Conservation (phyloP, 306 rosid genomes). For the Sindora glabra region DNA sequence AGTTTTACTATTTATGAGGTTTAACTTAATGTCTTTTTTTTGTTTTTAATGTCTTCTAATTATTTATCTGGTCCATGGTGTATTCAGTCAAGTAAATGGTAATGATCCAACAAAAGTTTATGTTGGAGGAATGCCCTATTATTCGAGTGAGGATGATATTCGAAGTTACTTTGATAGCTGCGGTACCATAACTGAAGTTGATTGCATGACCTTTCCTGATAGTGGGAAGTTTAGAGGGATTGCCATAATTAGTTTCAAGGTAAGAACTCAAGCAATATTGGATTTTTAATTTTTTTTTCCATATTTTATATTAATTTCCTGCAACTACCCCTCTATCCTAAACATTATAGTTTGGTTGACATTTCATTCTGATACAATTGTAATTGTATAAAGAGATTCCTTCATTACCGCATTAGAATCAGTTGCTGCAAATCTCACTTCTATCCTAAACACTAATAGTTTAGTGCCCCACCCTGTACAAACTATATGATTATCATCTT, state of each 20-base stretch:
- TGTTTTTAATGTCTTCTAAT: not conserved
- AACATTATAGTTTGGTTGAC: too few species aligned
- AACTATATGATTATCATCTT: too few species aligned
- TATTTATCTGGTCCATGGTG: conserved; percentile 4
- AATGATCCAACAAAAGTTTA: conserved; percentile 60
- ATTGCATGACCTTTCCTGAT: conserved; percentile 89
- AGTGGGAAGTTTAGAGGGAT: conserved; percentile 93
- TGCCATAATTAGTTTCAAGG: conserved; percentile 83
- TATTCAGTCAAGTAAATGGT: conserved; percentile 38
- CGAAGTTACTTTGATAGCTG: conserved; percentile 80
- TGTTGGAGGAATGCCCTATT: conserved; percentile 92
- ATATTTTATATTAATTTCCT: not conserved
- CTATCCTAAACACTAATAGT: too few species aligned
- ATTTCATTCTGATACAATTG: too few species aligned
- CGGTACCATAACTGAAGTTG: conserved; percentile 78
- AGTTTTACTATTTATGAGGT: too few species aligned
- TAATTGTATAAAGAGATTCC: too few species aligned
- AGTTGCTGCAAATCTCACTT: too few species aligned
- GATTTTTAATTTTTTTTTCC: not conserved
- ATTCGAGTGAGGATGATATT: conserved; percentile 89
- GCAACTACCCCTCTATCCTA: too few species aligned
- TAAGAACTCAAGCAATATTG: conserved; percentile 13
- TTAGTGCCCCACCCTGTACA: too few species aligned
- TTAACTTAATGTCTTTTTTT: too few species aligned
- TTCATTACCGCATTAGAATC: too few species aligned